phyloP scores from a whole-genome alignment of 2,329 filamentous ascomycete genomes.

The Diaporthe capsici region DNA sequence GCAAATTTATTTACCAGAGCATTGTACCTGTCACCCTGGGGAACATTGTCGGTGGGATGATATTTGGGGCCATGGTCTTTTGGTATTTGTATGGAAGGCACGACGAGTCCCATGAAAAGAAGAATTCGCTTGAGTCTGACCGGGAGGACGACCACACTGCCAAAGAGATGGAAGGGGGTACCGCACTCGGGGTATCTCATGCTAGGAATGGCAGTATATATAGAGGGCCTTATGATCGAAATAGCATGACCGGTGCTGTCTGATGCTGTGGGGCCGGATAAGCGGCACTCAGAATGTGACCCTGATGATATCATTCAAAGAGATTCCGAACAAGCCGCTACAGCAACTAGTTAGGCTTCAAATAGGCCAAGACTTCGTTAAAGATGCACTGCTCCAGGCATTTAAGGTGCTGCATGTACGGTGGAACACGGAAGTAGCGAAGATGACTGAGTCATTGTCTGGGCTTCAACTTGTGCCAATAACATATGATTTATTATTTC shows the following conservation, averaged over 20 bases:
- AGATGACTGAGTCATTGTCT: no score
- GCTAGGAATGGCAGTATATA: neutral
- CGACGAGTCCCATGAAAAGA: neutral
- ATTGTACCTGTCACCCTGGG: constrained; percentile 67
- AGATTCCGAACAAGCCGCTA: neutral
- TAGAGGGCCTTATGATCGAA: neutral
- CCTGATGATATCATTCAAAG: no score
- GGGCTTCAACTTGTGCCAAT: no score
- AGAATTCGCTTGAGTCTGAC: neutral
- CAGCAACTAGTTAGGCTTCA: neutral
- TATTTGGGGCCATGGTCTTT: constrained; percentile 64
- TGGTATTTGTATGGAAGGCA: constrained; percentile 43
- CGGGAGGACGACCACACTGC: neutral
- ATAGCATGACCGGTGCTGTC: neutral
- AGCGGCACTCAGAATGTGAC: neutral
- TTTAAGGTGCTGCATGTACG: no score
- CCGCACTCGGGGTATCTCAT: no score
- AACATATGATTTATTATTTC: no score
- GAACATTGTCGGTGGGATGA: constrained; percentile 66
- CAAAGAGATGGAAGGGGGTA: neutral
- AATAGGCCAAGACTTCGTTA: neutral
- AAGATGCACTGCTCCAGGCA: no score
- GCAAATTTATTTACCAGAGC: constrained; percentile 45
- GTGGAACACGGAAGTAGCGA: no score
- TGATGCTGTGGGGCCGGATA: neutral